Percentiles rank a stretch among this genome's conserved stretches.
phyloP scores from a whole-genome alignment of 805 yeast species.

The Pichia membranifaciens region DNA sequence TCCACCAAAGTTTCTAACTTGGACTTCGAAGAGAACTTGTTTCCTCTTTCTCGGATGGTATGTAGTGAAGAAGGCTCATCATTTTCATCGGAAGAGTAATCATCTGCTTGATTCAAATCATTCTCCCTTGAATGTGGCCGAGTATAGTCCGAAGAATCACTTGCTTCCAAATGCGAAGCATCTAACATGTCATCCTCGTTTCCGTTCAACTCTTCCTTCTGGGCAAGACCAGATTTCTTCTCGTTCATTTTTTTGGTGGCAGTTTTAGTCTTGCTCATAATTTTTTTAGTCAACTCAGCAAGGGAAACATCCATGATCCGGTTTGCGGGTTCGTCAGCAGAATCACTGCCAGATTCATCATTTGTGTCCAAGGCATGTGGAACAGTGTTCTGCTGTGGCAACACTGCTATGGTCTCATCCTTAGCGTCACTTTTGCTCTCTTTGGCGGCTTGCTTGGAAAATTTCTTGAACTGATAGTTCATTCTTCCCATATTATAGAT shows the following conservation, averaged over 20 bases:
- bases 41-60: background rate
- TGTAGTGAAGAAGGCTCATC: background rate
- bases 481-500: slow-evolving; percentile 19
- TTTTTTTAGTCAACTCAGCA: slow-evolving; percentile 15
- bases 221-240: background rate
- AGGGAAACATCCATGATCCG: slow-evolving; percentile 12
- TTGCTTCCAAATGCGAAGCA: slow-evolving; percentile 1
- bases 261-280: slow-evolving; percentile 10
- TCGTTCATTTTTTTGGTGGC: background rate
- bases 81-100: background rate
- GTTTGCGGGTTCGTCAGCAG: background rate
- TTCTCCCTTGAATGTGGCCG: background rate
- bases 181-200: background rate
- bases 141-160: background rate
- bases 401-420: background rate
- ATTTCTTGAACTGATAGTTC: slow-evolving; percentile 19
- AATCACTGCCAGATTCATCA: slow-evolving; percentile 1
- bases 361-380: too few species aligned
- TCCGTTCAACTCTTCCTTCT: slow-evolving; percentile 1
- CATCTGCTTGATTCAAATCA: background rate
- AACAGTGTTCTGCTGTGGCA: too few species aligned
- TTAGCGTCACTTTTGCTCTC: too few species aligned
- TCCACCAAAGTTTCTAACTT: slow-evolving; percentile 4
- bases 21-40: background rate
- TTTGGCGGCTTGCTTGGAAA: background rate